Conservation (phyloP, 768 basidiomycete species). For the Tylopilus sp. region DNA sequence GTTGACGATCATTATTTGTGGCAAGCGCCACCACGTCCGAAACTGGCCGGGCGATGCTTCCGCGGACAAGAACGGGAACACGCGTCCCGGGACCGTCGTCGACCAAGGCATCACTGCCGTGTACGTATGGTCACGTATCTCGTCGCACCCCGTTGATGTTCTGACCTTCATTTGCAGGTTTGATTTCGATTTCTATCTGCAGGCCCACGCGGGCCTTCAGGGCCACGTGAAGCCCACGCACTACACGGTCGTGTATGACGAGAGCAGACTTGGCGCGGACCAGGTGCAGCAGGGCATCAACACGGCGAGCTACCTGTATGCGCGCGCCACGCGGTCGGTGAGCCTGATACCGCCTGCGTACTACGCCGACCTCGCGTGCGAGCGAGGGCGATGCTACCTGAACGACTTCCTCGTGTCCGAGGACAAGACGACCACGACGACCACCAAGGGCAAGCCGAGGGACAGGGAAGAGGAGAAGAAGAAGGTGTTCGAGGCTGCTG, state of each 20-base stretch:
- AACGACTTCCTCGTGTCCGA: conserved; percentile 64
- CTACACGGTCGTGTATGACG: conserved; percentile 79
- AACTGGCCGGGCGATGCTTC: conserved; percentile 53
- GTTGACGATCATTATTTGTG: conserved; percentile 75
- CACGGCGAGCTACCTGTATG: conserved; percentile 69
- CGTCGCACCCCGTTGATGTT: no score
- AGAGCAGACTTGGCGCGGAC: conserved; percentile 64
- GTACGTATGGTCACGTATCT: conserved; percentile 33
- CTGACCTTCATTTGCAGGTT: conserved; percentile 41
- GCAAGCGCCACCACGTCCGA: conserved; percentile 61
- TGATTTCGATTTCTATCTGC: conserved; percentile 65
- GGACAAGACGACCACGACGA: conserved; percentile 42
- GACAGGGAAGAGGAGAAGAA: conserved; percentile 29
- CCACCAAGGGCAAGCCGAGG: conserved; percentile 29
- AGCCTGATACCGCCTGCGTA: conserved; percentile 78
- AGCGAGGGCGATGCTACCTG: conserved; percentile 72
- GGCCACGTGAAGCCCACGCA: conserved; percentile 72
- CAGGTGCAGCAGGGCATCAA: conserved; percentile 73
- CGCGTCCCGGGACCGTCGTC: conserved; percentile 74
- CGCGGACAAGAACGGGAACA: conserved; percentile 70
- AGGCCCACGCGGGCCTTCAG: conserved; percentile 74
- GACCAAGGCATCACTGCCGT: conserved; percentile 74
- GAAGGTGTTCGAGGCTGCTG: conserved; percentile 20
- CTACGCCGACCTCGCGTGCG: conserved; percentile 81
- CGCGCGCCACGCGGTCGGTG: conserved; percentile 80